Evolutionary conservation across 2,329 filamentous ascomycete species (phyloP).

Genomic region (Aspergillus uvarum): DNA sequence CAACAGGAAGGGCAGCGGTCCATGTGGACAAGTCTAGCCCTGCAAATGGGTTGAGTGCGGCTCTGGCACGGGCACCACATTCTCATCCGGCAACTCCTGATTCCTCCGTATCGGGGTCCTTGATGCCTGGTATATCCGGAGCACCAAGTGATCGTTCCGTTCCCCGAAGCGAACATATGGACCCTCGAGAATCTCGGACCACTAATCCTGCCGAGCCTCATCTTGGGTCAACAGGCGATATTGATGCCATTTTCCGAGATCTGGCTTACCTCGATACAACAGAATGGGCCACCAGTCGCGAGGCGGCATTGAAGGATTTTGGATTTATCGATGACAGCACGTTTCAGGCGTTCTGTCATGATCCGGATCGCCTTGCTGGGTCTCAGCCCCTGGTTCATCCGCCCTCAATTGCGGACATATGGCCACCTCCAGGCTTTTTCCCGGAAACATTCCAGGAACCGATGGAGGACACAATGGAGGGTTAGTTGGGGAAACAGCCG

Average conservation of each 20-base stretch:
- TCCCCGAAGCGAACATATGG: slow-evolving; percentile 12
- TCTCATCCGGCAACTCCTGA: slow-evolving; percentile 35
- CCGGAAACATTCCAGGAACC: slow-evolving; percentile 40
- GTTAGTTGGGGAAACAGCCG: slow-evolving; percentile 11
- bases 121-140: slow-evolving; percentile 15
- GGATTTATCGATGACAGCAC: slow-evolving; percentile 46
- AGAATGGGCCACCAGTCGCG: slow-evolving; percentile 44
- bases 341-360: slow-evolving; percentile 47
- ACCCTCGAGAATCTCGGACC: not conserved
- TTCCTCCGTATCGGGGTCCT: slow-evolving; percentile 31
- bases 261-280: slow-evolving; percentile 48
- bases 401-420: slow-evolving; percentile 43
- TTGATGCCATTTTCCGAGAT: slow-evolving; percentile 48
- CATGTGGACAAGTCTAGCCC: slow-evolving; percentile 25
- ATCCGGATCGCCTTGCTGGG: slow-evolving; percentile 42
- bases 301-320: slow-evolving; percentile 45
- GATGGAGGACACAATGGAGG: slow-evolving; percentile 21
- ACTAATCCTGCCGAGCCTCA: slow-evolving; percentile 8
- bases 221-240: slow-evolving; percentile 25
- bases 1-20: slow-evolving; percentile 10
- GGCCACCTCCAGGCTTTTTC: slow-evolving; percentile 45
- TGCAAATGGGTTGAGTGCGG: slow-evolving; percentile 20
- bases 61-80: slow-evolving; percentile 19
- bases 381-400: slow-evolving; percentile 39
- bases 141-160: slow-evolving; percentile 18